phyloP scores from a whole-genome alignment of 1,284 basidiomycete species.

The Porogramme epimiltina region DNA sequence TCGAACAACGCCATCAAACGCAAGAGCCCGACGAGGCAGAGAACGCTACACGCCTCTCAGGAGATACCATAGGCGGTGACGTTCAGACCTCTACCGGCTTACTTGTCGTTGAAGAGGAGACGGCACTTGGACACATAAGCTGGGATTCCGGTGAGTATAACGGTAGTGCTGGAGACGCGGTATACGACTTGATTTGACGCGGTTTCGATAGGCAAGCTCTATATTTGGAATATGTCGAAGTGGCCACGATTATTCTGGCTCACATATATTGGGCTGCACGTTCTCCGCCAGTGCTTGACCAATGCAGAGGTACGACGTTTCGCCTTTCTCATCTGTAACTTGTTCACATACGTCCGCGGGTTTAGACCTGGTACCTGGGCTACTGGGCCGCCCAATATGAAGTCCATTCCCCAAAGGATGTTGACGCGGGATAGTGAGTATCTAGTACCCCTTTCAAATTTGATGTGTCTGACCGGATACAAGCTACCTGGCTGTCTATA shows the following conservation, averaged over 20 bases:
- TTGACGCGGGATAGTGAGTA: conserved; percentile 1
- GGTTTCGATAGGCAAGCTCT: conserved; percentile 34
- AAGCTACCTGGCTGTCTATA: background rate
- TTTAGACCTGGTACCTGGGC: conserved; percentile 19
- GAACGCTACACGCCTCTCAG: conserved; percentile 37
- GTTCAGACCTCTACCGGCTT: conserved; percentile 40
- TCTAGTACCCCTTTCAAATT: background rate
- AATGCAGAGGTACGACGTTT: conserved; percentile 24
- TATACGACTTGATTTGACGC: no score
- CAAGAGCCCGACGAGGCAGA: conserved; percentile 42
- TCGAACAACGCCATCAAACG: conserved; percentile 40
- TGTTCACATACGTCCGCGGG: no score
- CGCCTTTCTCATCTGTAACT: no score
- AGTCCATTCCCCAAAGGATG: conserved; percentile 11
- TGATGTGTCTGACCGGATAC: background rate
- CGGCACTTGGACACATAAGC: conserved; percentile 56
- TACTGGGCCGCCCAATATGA: conserved; percentile 28
- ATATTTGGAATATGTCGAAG: conserved; percentile 31
- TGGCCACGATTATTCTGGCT: conserved; percentile 35
- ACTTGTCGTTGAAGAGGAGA: conserved; percentile 61
- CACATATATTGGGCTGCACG: conserved; percentile 20
- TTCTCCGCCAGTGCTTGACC: conserved; percentile 18
- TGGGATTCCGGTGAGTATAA: conserved; percentile 43
- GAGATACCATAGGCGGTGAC: conserved; percentile 7
- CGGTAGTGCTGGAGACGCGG: conserved; percentile 35